These are phyloP conservation scores for Lipomyces yamadae DNA, from an alignment of 805 yeast genomes.

Conservation along the genomic window DNA sequence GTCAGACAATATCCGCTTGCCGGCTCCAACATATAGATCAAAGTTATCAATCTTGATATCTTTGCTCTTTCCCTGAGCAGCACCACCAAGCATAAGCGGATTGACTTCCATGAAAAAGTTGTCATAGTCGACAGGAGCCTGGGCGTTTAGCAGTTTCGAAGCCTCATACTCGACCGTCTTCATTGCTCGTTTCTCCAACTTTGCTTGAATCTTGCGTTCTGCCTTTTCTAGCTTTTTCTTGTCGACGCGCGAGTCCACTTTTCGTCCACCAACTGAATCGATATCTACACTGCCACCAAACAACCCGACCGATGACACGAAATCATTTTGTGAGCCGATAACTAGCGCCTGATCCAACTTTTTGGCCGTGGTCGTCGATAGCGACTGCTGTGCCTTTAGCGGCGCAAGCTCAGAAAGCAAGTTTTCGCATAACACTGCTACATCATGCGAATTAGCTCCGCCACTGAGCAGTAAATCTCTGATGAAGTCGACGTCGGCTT, in stretches of 20 bases:
- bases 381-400: slow-evolving; percentile 66
- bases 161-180: slow-evolving; percentile 82
- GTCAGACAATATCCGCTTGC: slow-evolving; percentile 87
- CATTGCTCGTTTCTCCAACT: slow-evolving; percentile 79
- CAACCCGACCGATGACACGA: slow-evolving; percentile 72
- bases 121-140: slow-evolving; percentile 75
- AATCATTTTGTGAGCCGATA: slow-evolving; percentile 74
- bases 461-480: slow-evolving; percentile 72
- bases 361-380: slow-evolving; percentile 64
- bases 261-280: slow-evolving; percentile 82
- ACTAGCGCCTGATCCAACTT: slow-evolving; percentile 68
- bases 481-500: slow-evolving; percentile 67
- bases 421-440: slow-evolving; percentile 54
- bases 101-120: slow-evolving; percentile 93
- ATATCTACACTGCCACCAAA: slow-evolving; percentile 81
- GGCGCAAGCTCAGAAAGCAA: slow-evolving; percentile 60
- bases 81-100: slow-evolving; percentile 87
- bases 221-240: slow-evolving; percentile 96
- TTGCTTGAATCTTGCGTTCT: slow-evolving; percentile 95
- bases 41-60: slow-evolving; percentile 92
- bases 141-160: slow-evolving; percentile 77
- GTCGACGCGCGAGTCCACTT: slow-evolving; percentile 92
- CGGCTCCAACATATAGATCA: slow-evolving; percentile 94
- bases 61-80: slow-evolving; percentile 67
- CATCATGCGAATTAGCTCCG: slow-evolving; percentile 71